Percentiles rank a stretch among this genome's conserved stretches.
Conservation (phyloP, 257 asterid species). For the Paraleonurus japonicus region DNA sequence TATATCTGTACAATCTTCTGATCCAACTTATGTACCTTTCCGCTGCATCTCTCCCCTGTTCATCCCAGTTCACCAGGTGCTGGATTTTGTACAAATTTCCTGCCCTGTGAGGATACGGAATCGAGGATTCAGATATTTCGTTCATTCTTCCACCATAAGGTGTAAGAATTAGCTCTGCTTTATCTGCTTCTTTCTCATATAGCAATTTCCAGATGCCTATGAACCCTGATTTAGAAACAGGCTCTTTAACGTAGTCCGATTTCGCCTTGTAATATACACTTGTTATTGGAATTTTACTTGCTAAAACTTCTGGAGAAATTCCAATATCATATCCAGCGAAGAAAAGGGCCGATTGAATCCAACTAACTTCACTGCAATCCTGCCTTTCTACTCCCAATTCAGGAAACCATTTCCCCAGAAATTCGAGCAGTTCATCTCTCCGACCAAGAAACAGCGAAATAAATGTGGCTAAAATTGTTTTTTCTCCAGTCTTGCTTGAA, state of each 20-base stretch:
- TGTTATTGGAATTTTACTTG: neutral
- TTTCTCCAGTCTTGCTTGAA: neutral
- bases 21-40: constrained; percentile 10
- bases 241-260: constrained; percentile 32
- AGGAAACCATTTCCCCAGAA: constrained; percentile 17
- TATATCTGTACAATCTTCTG: neutral
- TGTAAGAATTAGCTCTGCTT: neutral
- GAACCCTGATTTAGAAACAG: constrained; percentile 19
- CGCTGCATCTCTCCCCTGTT: neutral
- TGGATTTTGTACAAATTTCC: constrained; percentile 11
- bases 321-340: neutral
- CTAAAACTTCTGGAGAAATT: constrained; percentile 7
- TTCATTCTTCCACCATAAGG: constrained; percentile 35
- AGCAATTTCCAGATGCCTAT: constrained; percentile 23
- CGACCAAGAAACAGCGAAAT: constrained; percentile 22
- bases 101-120: neutral
- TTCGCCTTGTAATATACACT: constrained; percentile 24
- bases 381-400: constrained; percentile 26
- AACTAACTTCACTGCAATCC: constrained; percentile 30
- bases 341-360: constrained; percentile 27
- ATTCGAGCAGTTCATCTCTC: neutral
- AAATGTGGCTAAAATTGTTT: constrained; percentile 6
- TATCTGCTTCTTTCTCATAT: constrained; percentile 15
- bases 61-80: neutral
- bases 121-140: constrained; percentile 19